These are phyloP conservation scores for Neurospora sp. DNA, from an alignment of 495 filamentous ascomycete genomes.

Conservation along the genomic window DNA sequence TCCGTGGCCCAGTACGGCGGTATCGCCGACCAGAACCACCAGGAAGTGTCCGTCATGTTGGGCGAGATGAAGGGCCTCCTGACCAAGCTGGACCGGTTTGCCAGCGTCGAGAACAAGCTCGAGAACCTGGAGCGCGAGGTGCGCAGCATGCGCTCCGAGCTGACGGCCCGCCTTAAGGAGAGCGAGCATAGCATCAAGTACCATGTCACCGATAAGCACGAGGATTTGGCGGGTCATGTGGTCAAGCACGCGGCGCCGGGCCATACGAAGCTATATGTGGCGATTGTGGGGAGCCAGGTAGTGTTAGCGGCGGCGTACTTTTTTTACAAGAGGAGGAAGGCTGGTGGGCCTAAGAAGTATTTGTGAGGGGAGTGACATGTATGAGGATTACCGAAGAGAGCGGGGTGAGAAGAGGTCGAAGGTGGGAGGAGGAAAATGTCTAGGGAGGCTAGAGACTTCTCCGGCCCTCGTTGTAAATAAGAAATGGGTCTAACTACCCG, in stretches of 20 bases:
- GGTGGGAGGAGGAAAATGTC: background rate
- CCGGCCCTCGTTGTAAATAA: background rate
- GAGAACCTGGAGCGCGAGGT: slow-evolving; percentile 58
- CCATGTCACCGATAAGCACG: slow-evolving; percentile 62
- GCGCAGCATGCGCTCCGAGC: slow-evolving; percentile 38
- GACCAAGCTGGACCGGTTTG: slow-evolving; percentile 29
- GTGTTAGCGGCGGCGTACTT: slow-evolving; percentile 60
- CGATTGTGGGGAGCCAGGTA: slow-evolving; percentile 68
- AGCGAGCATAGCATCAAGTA: slow-evolving; percentile 66
- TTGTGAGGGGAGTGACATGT: slow-evolving; percentile 36
- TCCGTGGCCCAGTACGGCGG: slow-evolving; percentile 42
- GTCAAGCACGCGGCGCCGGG: slow-evolving; percentile 46
- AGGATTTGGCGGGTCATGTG: slow-evolving; percentile 50
- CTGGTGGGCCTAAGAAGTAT: slow-evolving; percentile 78
- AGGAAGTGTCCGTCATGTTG: slow-evolving; percentile 36
- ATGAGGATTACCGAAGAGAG: background rate
- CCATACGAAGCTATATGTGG: slow-evolving; percentile 62
- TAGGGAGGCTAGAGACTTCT: background rate
- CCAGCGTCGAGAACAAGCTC: slow-evolving; percentile 38
- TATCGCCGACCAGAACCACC: slow-evolving; percentile 49
- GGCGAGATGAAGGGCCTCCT: slow-evolving; percentile 30
- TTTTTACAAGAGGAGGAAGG: slow-evolving; percentile 72
- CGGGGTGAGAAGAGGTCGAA: background rate
- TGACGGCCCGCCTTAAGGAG: slow-evolving; percentile 46
- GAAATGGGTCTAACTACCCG: slow-evolving; percentile 5